Evolutionary conservation across 2,329 filamentous ascomycete species (phyloP), one percentile per base, ranked within the genome.

Genomic region (Penicillium sp.): DNA sequence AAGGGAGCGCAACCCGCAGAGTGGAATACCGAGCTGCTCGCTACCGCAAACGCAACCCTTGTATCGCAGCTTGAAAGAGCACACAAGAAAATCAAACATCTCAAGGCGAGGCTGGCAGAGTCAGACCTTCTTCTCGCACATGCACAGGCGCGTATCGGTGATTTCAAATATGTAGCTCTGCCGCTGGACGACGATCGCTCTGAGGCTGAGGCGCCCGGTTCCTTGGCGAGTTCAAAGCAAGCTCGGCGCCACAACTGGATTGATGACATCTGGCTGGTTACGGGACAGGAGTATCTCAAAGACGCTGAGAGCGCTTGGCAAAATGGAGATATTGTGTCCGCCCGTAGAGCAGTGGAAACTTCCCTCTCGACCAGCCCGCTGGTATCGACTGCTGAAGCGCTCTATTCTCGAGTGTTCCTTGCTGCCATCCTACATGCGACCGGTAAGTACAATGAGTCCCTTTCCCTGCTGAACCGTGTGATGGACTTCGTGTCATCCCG

Each of bases 231-330:
- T 31, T 20, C 50, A 14, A 42, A 31, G 50, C 22, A 7, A 28
- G 22, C 11, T 15, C 14, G 8, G 10, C 12, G 38, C 25, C 20
- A 34, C 10, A n/a, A 39, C 3, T 65, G 61, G 62, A 64, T 70
- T 28, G 50, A 59, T 15, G 52, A 66, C 39, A 56, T 62, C 37
- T 69, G 67, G 67, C 48, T 64, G 31, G 64, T 58, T 22, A 60
- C 59, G n/a, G 14, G 39, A 8, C 25, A 42, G 17, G 51, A 49
- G 11, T 55, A 55, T 4, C n/a, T 42, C 12, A 42, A 57, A 37
- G 50, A 62, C 2, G 60, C 63, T 14, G 67, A 70, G 50, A 20
- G 51, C 11, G 37, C 39, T 4, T 68, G 63, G 66, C 49, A 54
- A 54, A 22, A 47, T 1, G 60, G 48, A 20, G 14, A 57, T 8